Evolutionary conservation across 2,329 filamentous ascomycete genomes (phyloP), one percentile per base, ranked within the genome.

Genomic region (Cladosporium sphaerospermum): DNA sequence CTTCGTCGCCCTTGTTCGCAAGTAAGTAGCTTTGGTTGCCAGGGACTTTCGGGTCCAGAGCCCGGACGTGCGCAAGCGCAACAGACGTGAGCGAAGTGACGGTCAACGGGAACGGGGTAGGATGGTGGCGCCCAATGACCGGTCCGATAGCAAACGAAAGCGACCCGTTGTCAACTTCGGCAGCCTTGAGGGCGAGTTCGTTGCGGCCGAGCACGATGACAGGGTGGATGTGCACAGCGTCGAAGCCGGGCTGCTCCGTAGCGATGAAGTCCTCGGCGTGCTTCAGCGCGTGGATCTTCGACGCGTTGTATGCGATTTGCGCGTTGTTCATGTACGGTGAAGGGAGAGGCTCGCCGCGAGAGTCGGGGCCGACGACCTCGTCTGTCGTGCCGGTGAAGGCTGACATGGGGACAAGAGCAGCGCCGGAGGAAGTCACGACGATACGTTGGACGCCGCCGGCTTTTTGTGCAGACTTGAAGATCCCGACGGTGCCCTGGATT

Each of bases 381-480:
- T 9, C 9, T 19, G 33, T 9, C 8, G 10, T 9, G 36, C 42
- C 50, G 8, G 11, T 19, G 33, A 28, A 32, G 4, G 45, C 51
- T 6, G 36, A 9, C 3, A 53, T 23, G 3, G 50, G 50, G 9
- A 53, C 51, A 16, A 54, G 28, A 14, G 39, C 37, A 4, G 52
- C 52, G 2, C 31, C 44, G 2, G 52, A 48, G 23, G 37, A 43
- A n/a, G 73, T 75, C 44, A 76, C 70, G 14, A 75, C 67, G 9
- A 75, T 58, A 9, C 69, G 65, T 49, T 67, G 63, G 10, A 76
- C 62, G 0, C 58, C 63, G 0, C 61, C 54, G 2, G 53, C 53
- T 44, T 67, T 68, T 14, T 61, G 45, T 2, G 72, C 73, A 0
- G 71, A 64, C 18, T 67, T 54, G 2, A 75, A 61, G 9, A 75